Base-by-base conservation (phyloP, 441 rosid genomes). In the Capsella rubella region DNA sequence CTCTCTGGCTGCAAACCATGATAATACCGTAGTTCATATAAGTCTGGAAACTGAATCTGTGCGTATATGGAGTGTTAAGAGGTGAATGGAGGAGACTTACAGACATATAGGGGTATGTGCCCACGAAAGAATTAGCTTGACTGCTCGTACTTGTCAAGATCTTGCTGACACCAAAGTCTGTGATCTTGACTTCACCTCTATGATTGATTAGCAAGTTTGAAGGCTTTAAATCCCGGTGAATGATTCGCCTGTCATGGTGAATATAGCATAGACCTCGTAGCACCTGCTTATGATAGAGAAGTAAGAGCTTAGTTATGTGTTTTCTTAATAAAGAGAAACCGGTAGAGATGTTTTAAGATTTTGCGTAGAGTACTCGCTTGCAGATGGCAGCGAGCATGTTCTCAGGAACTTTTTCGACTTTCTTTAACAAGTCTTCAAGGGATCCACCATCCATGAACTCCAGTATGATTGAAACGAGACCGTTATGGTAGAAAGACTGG, bases 371-470 rank as follows among this genome's bases (percentile, higher is more conserved):
- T 72, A 72, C 99, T 95, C 90, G 98, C 81, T 89, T 89, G 83
- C 84, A 85, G 63, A 95, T 88, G 75, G 85, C 95, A 56, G 97
- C 87, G 67, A 95, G 89, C 80, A 80, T 79, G 57, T 81, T 74
- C 72, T 92, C 98, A 43, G 92, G 92, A 78, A 92, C 82, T 66
- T 82, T 80, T 80, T 54, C 87, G 37, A 87, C 97, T 68, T 79
- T 87, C 74, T 78, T 89, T 63, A 95, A 82, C 80, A 92, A 83
- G 72, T 95, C 99, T 12, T 83, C 89, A 61, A 91, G 81, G 14
- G 99, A 95, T 74, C 99, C 97, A 60, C 99, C 95, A 67, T 95
- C 99, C 99, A 95, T 95, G 66, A 92, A 95, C 85, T 95, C 99
- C 69, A 95, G 76, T 72, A 95, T 82, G 75, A 92, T 87, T 57